Evolutionary conservation across 2,329 filamentous ascomycete species (phyloP), one percentile per base, ranked within the genome.

Genomic region (Chaetothyriales sp.): DNA sequence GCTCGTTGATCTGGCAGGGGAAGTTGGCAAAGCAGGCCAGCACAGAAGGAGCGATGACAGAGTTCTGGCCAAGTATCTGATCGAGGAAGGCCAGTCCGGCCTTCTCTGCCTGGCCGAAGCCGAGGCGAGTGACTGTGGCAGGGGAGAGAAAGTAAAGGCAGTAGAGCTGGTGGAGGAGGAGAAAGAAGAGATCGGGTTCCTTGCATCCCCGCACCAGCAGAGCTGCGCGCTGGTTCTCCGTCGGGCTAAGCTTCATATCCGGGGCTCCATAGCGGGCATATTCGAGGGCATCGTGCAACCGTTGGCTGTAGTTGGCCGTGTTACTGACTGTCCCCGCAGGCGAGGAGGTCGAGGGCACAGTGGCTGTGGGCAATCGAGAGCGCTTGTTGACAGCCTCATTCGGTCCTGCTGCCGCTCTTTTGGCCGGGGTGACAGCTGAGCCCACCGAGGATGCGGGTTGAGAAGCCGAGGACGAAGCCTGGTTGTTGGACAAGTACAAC

Each of bases 181-280:
- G 58, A 61, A 82, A 87, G 60, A 83, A 77, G 46, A 69, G 55
- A 62, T 88, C 84, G 3, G 71, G 63, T 0, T 62, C 59, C 1
- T 56, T 42, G 55, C 79, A 81, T 1, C 83, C 83, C 25, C 76
- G 67, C 26, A 55, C 60, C 10, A 88, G 65, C 3, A 84, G 69
- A n/a, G 62, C 56, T 32, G 79, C 68, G 26, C 83, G 72, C 55
- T 54, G 48, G 25, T 2, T 45, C n/a, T 45, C 44, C 4, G n/a
- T 45, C 3, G 15, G 1, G 15, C 15, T 39, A 5, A 39, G 32
- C 10, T 5, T 15, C 10, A 15, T 39, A 15, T 39, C 10, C 32
- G 5, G 32, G n/a, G n/a, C n/a, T n/a, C n/a, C n/a, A n/a, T n/a
- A n/a, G 10, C 32, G 32, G 8, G 32, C 12, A 9, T 4, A 10